Evolutionary conservation across 768 basidiomycete genomes (phyloP).

Genomic region (Trametes cinnabarina): DNA sequence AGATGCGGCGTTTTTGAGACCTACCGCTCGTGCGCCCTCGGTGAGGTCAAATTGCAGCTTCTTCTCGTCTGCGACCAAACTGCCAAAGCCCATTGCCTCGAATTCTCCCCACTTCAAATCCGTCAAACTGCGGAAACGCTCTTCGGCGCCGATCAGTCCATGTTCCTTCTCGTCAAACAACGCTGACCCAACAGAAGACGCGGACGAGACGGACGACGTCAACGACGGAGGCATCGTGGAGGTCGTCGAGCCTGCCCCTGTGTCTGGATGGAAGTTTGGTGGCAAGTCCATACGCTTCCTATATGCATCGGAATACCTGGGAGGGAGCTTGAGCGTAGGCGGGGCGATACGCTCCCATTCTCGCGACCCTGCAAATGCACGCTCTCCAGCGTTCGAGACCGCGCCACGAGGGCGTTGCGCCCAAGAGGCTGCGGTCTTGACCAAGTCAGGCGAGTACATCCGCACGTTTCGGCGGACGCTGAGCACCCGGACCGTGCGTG

Average conservation of each 20-base stretch:
- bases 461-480: constrained; percentile 78
- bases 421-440: constrained; percentile 61
- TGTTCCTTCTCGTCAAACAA: constrained; percentile 34
- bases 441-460: constrained; percentile 84
- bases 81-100: constrained; percentile 77
- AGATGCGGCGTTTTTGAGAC: constrained; percentile 34
- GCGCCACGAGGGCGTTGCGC: constrained; percentile 34
- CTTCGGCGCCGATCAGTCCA: constrained; percentile 45
- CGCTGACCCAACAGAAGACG: constrained; percentile 32
- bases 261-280: constrained; percentile 53
- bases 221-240: constrained; percentile 38
- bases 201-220: constrained; percentile 35
- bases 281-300: constrained; percentile 77
- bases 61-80: constrained; percentile 49
- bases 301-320: constrained; percentile 72
- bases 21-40: constrained; percentile 73
- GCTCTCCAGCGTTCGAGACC: constrained; percentile 30
- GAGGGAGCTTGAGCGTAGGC: constrained; percentile 54
- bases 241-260: constrained; percentile 27
- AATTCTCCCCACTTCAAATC: constrained; percentile 93
- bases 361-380: constrained; percentile 55
- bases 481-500: constrained; percentile 73
- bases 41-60: constrained; percentile 92
- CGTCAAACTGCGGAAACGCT: constrained; percentile 75
- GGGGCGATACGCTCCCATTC: constrained; percentile 80